A percentile compares a stretch with the other conserved stretches of the same genome.
These are phyloP conservation scores for Verruconis gallopava DNA, from an alignment of 2,329 filamentous ascomycete genomes.

Conservation along the genomic window DNA sequence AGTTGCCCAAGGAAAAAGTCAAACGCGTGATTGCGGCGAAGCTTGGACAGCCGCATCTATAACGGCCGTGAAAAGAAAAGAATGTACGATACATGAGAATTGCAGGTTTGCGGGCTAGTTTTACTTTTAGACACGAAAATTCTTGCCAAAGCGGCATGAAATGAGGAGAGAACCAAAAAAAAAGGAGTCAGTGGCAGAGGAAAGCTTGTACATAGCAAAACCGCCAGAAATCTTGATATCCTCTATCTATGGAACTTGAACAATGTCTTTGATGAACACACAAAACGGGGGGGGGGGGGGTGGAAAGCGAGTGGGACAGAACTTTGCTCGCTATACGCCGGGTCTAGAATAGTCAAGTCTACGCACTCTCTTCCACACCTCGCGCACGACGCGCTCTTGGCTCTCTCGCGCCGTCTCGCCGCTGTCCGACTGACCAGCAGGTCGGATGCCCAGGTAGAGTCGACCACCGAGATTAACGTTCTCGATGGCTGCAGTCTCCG, in stretches of 20 bases:
- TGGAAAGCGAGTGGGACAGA: too few species aligned
- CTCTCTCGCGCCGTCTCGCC: conserved; percentile 51
- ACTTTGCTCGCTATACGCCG: too few species aligned
- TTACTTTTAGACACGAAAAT: neutral
- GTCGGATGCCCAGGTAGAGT: conserved; percentile 59
- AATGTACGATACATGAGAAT: neutral
- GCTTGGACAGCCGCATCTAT: conserved; percentile 5
- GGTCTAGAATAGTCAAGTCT: conserved; percentile 54
- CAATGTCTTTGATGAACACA: too few species aligned
- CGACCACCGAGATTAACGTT: conserved; percentile 52
- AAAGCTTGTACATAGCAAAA: too few species aligned
- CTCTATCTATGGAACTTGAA: too few species aligned
- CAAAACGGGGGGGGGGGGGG: too few species aligned
- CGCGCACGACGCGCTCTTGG: conserved; percentile 57
- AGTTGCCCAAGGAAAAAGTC: conserved; percentile 48
- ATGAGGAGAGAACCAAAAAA: too few species aligned
- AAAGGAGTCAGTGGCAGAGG: too few species aligned
- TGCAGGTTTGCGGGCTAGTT: neutral
- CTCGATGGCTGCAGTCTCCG: conserved; percentile 41
- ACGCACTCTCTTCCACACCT: conserved; percentile 58
- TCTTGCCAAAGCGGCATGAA: too few species aligned
- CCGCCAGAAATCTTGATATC: too few species aligned
- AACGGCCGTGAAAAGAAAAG: too few species aligned
- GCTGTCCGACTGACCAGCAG: conserved; percentile 48
- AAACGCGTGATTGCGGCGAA: conserved; percentile 37